Evolutionary conservation across 2,329 filamentous ascomycete species (phyloP).

Genomic region (Chaetomium globosum): DNA sequence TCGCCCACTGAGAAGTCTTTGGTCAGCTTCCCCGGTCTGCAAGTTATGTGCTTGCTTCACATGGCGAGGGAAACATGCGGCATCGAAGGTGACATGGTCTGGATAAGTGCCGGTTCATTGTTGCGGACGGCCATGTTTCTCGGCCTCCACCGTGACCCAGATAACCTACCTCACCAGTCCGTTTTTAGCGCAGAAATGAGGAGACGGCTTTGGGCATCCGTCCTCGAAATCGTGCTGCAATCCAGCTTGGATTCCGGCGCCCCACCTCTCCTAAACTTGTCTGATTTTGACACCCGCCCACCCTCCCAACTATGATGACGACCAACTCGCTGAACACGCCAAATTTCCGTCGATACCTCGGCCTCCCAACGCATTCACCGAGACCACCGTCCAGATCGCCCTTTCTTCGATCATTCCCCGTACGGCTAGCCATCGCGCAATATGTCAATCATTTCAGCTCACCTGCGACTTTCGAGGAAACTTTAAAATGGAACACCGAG

Average conservation of each 20-base stretch:
- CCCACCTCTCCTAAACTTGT: conserved; percentile 49
- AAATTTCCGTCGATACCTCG: conserved; percentile 31
- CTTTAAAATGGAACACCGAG: conserved; percentile 50
- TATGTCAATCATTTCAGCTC: conserved; percentile 52
- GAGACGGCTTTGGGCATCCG: conserved; percentile 59
- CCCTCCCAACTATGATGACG: conserved; percentile 58
- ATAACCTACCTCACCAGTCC: conserved; percentile 52
- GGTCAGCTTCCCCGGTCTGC: conserved; percentile 53
- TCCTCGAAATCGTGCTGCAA: conserved; percentile 58
- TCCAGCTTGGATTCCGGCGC: conserved; percentile 55
- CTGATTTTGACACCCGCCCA: conserved; percentile 54
- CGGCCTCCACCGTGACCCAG: conserved; percentile 61
- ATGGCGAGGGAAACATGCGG: conserved; percentile 53
- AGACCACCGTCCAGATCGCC: conserved; percentile 55
- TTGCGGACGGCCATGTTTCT: conserved; percentile 60
- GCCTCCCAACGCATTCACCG: conserved; percentile 45
- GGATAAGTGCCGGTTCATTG: conserved; percentile 55
- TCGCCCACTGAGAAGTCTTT: conserved; percentile 52
- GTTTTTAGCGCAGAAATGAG: conserved; percentile 56
- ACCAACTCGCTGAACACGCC: conserved; percentile 49
- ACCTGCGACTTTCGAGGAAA: conserved; percentile 51
- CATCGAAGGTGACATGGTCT: conserved; percentile 55
- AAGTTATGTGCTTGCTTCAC: conserved; percentile 56
- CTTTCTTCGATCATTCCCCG: conserved; percentile 50
- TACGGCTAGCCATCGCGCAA: conserved; percentile 49